These are phyloP conservation scores for Phytopythium kandeliae DNA, from an alignment of 352 stramenopile genomes.

Conservation along the genomic window DNA sequence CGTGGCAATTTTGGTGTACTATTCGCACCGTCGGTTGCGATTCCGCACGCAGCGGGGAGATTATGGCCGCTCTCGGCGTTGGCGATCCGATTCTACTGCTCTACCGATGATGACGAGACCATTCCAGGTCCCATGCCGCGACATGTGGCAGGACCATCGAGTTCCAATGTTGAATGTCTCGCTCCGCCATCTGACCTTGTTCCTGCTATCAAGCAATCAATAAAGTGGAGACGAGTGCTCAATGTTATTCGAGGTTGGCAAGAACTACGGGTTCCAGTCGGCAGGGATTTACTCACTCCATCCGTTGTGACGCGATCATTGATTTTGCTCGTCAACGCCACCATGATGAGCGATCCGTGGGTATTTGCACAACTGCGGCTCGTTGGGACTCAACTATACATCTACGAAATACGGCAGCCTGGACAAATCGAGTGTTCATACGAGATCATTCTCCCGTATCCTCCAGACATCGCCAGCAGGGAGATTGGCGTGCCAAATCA, in stretches of 20 bases:
- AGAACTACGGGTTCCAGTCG: not conserved
- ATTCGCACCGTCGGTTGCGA: not conserved
- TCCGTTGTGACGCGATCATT: slow-evolving; percentile 10
- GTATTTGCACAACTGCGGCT: slow-evolving; percentile 21
- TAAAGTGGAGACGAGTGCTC: not conserved
- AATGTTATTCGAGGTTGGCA: not conserved
- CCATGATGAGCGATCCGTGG: slow-evolving; percentile 42
- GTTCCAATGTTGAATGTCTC: not conserved
- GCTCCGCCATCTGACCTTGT: not conserved
- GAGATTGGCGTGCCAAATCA: not conserved
- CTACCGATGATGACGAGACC: not conserved
- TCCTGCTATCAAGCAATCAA: not conserved
- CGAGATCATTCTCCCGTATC: not conserved
- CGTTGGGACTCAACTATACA: slow-evolving; percentile 22
- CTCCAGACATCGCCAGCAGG: not conserved
- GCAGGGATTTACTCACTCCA: not conserved
- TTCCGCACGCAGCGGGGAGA: not conserved
- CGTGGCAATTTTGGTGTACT: not conserved
- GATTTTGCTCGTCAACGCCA: slow-evolving; percentile 32
- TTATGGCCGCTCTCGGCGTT: not conserved
- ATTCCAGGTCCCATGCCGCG: not conserved
- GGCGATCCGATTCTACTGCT: not conserved
- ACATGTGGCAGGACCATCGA: too few species aligned
- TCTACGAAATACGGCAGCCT: slow-evolving; percentile 16
- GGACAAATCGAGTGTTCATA: not conserved